phyloP scores from a whole-genome alignment of 768 basidiomycete species.

The Pleurotus cornucopiae region DNA sequence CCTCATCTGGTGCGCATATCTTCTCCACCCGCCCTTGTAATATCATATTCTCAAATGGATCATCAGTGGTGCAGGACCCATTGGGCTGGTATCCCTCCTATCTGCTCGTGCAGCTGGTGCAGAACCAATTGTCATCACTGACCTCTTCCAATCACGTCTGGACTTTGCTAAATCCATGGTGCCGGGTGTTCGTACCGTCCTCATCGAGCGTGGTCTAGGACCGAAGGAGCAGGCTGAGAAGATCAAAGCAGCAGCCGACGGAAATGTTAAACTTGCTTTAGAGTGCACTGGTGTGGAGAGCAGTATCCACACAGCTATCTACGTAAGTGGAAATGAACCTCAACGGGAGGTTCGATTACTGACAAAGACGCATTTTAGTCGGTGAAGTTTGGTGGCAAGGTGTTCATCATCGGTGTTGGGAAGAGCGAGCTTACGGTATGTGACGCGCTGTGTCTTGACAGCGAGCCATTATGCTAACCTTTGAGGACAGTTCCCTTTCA shows the following conservation, averaged over 20 bases:
- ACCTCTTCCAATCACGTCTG: constrained; percentile 59
- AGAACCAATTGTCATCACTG: constrained; percentile 67
- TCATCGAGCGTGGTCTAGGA: constrained; percentile 42
- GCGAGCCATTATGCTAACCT: not conserved
- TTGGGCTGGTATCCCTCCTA: constrained; percentile 58
- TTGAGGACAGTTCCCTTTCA: constrained; percentile 55
- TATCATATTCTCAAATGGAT: not conserved
- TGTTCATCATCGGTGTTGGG: constrained; percentile 69
- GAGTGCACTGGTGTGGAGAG: constrained; percentile 66
- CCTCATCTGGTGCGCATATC: constrained; percentile 47
- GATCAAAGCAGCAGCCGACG: constrained; percentile 49
- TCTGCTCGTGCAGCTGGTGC: constrained; percentile 67
- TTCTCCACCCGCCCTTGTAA: not conserved
- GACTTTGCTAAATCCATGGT: constrained; percentile 63
- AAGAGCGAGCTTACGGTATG: constrained; percentile 56
- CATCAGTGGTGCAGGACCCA: constrained; percentile 61
- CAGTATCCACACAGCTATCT: constrained; percentile 55
- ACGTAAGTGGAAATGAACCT: constrained; percentile 34
- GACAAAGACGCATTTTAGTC: constrained; percentile 31
- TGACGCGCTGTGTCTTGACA: not conserved
- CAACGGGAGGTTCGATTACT: not conserved
- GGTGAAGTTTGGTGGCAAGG: constrained; percentile 60
- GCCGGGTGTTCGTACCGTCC: constrained; percentile 53
- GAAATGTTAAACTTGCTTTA: constrained; percentile 45
- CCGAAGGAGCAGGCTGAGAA: constrained; percentile 47